Evolutionary conservation across 495 filamentous ascomycete species (phyloP).

Genomic region (Letharia columbiana): DNA sequence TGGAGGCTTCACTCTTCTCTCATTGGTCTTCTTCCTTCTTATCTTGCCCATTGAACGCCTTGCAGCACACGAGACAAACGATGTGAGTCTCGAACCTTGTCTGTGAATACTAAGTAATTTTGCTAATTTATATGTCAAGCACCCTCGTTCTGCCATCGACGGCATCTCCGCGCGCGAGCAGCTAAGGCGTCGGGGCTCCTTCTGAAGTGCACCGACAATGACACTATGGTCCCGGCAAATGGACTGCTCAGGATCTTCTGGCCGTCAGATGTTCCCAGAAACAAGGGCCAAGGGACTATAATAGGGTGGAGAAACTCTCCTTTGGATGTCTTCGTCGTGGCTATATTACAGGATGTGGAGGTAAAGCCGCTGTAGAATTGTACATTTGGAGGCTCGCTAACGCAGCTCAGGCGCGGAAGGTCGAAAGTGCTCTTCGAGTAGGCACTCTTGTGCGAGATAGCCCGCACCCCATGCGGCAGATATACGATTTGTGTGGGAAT

Average conservation of each 20-base stretch:
- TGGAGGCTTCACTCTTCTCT: conserved; percentile 66
- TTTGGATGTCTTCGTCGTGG: conserved; percentile 80
- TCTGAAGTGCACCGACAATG: conserved; percentile 67
- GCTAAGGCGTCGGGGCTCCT: conserved; percentile 85
- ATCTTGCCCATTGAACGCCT: conserved; percentile 65
- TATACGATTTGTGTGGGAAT: conserved; percentile 77
- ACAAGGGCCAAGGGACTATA: conserved; percentile 67
- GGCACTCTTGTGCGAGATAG: conserved; percentile 77
- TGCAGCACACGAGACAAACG: conserved; percentile 55
- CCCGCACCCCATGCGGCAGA: conserved; percentile 68
- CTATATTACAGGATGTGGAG: conserved; percentile 85
- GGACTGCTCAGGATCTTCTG: conserved; percentile 96
- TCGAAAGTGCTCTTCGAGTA: conserved; percentile 78
- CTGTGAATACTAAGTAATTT: background rate
- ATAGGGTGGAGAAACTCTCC: conserved; percentile 94
- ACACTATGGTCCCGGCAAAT: conserved; percentile 73
- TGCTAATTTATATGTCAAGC: conserved; percentile 42
- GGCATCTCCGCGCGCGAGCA: conserved; percentile 95
- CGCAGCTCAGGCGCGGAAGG: conserved; percentile 50
- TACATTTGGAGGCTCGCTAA: conserved; percentile 1
- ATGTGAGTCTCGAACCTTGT: conserved; percentile 38
- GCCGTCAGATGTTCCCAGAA: conserved; percentile 77
- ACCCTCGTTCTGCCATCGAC: conserved; percentile 70
- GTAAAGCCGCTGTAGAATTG: conserved; percentile 38
- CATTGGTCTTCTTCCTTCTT: conserved; percentile 67